phyloP scores from a whole-genome alignment of 305 asterid genomes.

The Coffea humblotiana region DNA sequence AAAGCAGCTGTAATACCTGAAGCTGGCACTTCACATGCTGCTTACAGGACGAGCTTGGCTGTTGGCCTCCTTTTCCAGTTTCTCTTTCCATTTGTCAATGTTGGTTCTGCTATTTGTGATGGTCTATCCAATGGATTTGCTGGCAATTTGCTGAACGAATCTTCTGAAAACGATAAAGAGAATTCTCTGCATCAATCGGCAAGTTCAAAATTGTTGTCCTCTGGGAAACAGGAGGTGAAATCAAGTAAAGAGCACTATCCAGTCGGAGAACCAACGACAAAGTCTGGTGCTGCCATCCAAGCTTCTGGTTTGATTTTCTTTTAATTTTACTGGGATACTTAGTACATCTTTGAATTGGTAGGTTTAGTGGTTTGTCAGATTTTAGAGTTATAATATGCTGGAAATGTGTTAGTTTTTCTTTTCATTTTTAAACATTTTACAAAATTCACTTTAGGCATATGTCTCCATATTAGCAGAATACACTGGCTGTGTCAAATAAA shows the following conservation, averaged over 20 bases:
- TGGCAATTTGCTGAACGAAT: no score
- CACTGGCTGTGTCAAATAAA: not conserved
- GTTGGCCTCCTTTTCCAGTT: no score
- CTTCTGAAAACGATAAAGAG: no score
- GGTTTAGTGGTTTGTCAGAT: not conserved
- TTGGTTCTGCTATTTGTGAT: no score
- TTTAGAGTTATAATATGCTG: not conserved
- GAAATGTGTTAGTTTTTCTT: not conserved
- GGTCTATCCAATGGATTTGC: no score
- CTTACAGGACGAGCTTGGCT: no score
- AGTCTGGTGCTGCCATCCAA: constrained; percentile 74
- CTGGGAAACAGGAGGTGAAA: constrained; percentile 64
- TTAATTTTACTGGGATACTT: constrained; percentile 2
- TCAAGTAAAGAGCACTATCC: constrained; percentile 58
- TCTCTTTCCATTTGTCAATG: no score
- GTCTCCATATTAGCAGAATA: not conserved
- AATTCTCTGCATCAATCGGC: not conserved
- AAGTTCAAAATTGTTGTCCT: constrained; percentile 44
- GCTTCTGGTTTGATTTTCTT: constrained; percentile 66
- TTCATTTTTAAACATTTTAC: not conserved
- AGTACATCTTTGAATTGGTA: not conserved
- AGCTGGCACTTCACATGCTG: no score
- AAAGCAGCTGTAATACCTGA: no score
- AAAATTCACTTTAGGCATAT: not conserved
- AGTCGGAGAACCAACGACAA: constrained; percentile 72